Evolutionary conservation across 140 eudicot genomes (phyloP), one percentile per base, ranked within the genome.

Genomic region (Oenanthe javanica): DNA sequence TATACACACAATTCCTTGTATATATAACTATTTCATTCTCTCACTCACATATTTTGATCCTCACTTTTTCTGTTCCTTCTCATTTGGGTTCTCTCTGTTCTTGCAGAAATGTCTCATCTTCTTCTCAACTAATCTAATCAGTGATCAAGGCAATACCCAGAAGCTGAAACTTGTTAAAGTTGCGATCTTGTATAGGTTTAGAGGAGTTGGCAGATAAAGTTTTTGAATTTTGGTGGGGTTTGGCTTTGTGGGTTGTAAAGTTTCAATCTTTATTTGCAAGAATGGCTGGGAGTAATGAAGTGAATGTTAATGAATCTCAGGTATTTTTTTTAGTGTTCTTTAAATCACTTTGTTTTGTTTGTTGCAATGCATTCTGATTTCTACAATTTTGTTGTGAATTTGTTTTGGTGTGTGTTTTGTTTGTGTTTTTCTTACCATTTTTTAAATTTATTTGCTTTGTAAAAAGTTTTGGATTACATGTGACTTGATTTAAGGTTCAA

Each of bases 231-330:
- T 89, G 51, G 69, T 40, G 48, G 43, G 40, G 50, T 72, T 81
- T 61, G 40, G 38, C 70, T 64, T 27, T 31, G 19, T 70, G 46
- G 48, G 46, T 75, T 51, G 2, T 19, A 51, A 38, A 25, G 67
- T 19, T 49, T 78, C 12, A 78, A 72, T 52, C 78, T 63, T 73
- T 5, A 79, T 45, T 40, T 25, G 31, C 64, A 42, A 43, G 69
- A 82, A 89, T 89, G 93, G 93, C 93, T 64, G 90, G 97, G 9
- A 86, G 97, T 83, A 93, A 91, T 88, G 89, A 93, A 84, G 86
- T 93, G 73, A 91, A 91, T 86, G 86, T 43, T 57, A 93, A 86
- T 81, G 97, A 93, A 87, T 90, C 95, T 81, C 91, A 91, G 98
- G 98, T 91, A 83, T 18, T 55, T 55, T 36, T n/a, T 25, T 74